phyloP scores from a whole-genome alignment of 2,329 filamentous ascomycete genomes.

The Teratosphaeria pseudoeucalypti region DNA sequence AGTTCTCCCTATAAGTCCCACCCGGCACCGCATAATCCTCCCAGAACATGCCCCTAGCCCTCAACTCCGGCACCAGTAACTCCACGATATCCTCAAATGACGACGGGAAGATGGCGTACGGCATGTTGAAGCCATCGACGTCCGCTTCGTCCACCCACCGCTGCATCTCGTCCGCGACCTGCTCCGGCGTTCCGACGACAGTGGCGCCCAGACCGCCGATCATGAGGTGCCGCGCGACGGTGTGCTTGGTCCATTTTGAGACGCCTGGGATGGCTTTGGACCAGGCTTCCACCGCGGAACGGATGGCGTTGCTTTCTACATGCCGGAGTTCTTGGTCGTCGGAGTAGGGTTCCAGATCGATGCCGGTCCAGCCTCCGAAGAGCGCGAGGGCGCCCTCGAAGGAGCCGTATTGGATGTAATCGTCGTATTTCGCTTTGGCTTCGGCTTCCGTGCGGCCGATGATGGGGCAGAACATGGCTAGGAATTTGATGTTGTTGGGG shows the following conservation, averaged over 20 bases:
- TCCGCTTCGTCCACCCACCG: constrained; percentile 57
- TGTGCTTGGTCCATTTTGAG: constrained; percentile 62
- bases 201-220: constrained; percentile 58
- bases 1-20: constrained; percentile 50
- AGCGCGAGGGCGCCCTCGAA: constrained; percentile 56
- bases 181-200: constrained; percentile 52
- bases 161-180: constrained; percentile 56
- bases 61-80: constrained; percentile 52
- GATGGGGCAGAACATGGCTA: constrained; percentile 56
- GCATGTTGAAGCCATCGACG: constrained; percentile 66
- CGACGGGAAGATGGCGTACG: constrained; percentile 56
- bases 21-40: constrained; percentile 42
- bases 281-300: constrained; percentile 15
- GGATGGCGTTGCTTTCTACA: neutral
- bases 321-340: constrained; percentile 52
- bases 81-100: constrained; percentile 40
- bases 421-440: constrained; percentile 51
- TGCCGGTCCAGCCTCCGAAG: constrained; percentile 69
- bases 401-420: constrained; percentile 35
- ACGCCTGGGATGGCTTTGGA: constrained; percentile 48
- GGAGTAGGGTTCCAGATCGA: constrained; percentile 49
- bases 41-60: constrained; percentile 46
- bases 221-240: constrained; percentile 56
- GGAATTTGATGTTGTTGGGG: constrained; percentile 53
- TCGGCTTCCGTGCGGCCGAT: constrained; percentile 56